Evolutionary conservation across 768 basidiomycete species (phyloP).

Genomic region (Kwoniella sp.): DNA sequence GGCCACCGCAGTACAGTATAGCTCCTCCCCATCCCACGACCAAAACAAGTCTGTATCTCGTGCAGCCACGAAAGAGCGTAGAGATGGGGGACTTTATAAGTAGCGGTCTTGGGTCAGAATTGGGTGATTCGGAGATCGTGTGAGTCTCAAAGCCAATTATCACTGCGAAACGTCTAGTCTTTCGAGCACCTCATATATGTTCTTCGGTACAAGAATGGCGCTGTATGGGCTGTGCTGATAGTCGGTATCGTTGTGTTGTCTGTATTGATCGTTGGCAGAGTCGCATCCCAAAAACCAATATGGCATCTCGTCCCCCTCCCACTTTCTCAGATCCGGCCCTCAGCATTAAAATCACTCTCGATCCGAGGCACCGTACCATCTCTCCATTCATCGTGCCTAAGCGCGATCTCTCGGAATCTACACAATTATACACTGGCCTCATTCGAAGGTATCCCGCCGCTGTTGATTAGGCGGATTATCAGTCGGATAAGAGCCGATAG

Average conservation of each 20-base stretch:
- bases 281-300: slow-evolving; percentile 20
- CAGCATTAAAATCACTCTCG: background rate
- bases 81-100: slow-evolving; percentile 5
- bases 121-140: slow-evolving; percentile 4
- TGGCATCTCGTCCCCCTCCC: slow-evolving; percentile 43
- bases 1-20: no score
- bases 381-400: slow-evolving; percentile 28
- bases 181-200: no score
- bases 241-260: no score
- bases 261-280: slow-evolving; percentile 1
- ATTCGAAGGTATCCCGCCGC: slow-evolving; percentile 23
- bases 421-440: slow-evolving; percentile 26
- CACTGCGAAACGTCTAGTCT: no score
- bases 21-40: no score
- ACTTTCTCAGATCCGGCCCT: slow-evolving; percentile 31
- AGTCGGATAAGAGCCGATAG: slow-evolving; percentile 35
- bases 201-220: no score
- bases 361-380: slow-evolving; percentile 23
- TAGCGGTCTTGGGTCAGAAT: background rate
- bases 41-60: background rate
- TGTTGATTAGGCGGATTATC: slow-evolving; percentile 27
- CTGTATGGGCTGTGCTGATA: no score
- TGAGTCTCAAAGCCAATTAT: background rate
- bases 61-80: no score
- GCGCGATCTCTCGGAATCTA: slow-evolving; percentile 34